Conservation (phyloP, 768 basidiomycete genomes). For the Psilocybe cyanescens region DNA sequence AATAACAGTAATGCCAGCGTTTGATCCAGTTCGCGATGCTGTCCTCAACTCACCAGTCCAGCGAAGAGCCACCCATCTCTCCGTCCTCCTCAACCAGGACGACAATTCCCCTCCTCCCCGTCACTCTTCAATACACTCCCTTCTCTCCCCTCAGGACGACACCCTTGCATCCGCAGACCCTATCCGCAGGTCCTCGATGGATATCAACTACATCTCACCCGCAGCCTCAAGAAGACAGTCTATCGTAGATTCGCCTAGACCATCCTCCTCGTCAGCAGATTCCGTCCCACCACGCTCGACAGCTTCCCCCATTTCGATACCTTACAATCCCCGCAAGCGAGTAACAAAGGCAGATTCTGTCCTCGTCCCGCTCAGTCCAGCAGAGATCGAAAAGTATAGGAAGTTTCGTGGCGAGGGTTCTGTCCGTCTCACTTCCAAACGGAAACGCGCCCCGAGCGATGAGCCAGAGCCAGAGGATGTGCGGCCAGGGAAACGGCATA, state of each 20-base stretch:
- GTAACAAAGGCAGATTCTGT: slow-evolving; percentile 65
- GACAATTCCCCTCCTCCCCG: slow-evolving; percentile 14
- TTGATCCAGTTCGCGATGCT: slow-evolving; percentile 89
- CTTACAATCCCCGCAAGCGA: slow-evolving; percentile 69
- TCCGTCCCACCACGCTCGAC: slow-evolving; percentile 31
- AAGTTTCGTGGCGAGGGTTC: slow-evolving; percentile 61
- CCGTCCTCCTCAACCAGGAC: slow-evolving; percentile 67
- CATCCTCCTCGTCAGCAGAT: slow-evolving; percentile 41
- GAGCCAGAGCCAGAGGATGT: slow-evolving; percentile 33
- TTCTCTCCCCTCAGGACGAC: slow-evolving; percentile 22
- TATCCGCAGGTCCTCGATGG: slow-evolving; percentile 29
- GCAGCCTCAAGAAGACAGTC: slow-evolving; percentile 16
- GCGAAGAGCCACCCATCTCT: slow-evolving; percentile 76
- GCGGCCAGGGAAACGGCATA: slow-evolving; percentile 52
- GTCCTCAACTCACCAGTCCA: slow-evolving; percentile 77
- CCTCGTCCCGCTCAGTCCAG: slow-evolving; percentile 63
- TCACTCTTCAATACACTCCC: slow-evolving; percentile 36
- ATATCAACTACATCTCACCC: slow-evolving; percentile 32
- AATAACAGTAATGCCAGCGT: slow-evolving; percentile 51
- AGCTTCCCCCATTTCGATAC: slow-evolving; percentile 38
- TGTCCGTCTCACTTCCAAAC: slow-evolving; percentile 50
- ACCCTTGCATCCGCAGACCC: slow-evolving; percentile 28
- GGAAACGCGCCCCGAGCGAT: slow-evolving; percentile 51
- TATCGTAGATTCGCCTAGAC: slow-evolving; percentile 29
- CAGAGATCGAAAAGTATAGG: slow-evolving; percentile 64